Evolutionary conservation across 805 yeast genomes (phyloP), one percentile per base, ranked within the genome.

Genomic region (Phaffomyces antillensis): DNA sequence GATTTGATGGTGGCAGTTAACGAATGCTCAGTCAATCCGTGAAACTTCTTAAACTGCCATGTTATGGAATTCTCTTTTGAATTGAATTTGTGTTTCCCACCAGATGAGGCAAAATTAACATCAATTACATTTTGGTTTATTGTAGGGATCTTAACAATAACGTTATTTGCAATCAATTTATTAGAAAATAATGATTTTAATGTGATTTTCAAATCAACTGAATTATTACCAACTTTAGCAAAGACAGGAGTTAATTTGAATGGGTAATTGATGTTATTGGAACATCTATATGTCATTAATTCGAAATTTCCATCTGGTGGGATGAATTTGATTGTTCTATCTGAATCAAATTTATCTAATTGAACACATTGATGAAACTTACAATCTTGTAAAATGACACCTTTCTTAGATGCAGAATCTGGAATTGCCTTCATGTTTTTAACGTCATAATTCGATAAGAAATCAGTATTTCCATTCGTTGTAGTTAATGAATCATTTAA

Each of bases 301-400:
- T 87, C 91, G 59, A 87, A 86, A 42, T 79, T 77, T 0, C 95
- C 95, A 64, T 88, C 96, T 2, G 96, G 96, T 3, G 96, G 96
- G 12, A 81, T 70, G 52, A 89, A 88, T 39, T 74, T 77, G 46
- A 89, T 83, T 23, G 76, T 66, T 36, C 84, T 68, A 24, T 82
- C 80, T 18, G 70, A 59, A 49, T 85, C 88, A 61, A 83, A 86
- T 52, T 77, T 75, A 46, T 77, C 76, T 45, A 87, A 68, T 49
- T 82, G 79, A 24, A 88, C 96, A 62, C 96, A 86, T 55, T 86
- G 91, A 63, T 88, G 96, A 64, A 88, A 84, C 51, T 83, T 86
- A 54, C 86, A 81, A 60, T 88, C 95, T 53, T 83, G 86, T 11
- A 89, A 65, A 0, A 71, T 56, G 6, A 81, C 85, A 32, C 72